These are phyloP conservation scores for Sordaria brevicollis DNA, from an alignment of 495 filamentous ascomycete species.

Conservation along the genomic window DNA sequence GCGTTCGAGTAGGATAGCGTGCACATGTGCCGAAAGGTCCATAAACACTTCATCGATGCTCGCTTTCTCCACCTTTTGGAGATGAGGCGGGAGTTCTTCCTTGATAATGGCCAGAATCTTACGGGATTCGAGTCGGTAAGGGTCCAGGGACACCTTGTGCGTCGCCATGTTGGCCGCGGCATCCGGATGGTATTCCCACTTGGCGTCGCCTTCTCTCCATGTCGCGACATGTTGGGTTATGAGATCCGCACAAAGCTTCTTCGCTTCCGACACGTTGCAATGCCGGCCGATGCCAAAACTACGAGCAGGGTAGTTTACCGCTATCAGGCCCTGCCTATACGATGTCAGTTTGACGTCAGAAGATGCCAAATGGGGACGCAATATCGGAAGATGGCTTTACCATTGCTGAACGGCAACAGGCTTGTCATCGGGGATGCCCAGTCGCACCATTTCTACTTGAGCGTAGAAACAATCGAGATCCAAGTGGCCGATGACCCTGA, in stretches of 20 bases:
- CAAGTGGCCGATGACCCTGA: constrained; percentile 82
- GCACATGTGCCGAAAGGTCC: constrained; percentile 76
- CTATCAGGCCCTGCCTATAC: constrained; percentile 66
- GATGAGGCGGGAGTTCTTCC: constrained; percentile 48
- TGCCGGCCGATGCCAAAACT: constrained; percentile 67
- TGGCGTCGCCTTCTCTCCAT: constrained; percentile 82
- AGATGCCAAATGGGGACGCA: neutral
- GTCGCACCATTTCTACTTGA: constrained; percentile 85
- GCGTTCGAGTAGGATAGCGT: constrained; percentile 60
- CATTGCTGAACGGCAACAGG: constrained; percentile 91
- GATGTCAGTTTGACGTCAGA: neutral
- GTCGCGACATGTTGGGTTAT: constrained; percentile 90
- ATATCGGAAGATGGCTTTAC: constrained; percentile 24
- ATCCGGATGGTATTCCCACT: constrained; percentile 86
- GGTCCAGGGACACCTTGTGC: constrained; percentile 89
- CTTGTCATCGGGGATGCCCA: constrained; percentile 59
- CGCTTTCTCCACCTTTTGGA: constrained; percentile 81
- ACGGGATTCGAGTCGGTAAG: constrained; percentile 76
- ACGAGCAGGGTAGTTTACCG: constrained; percentile 89
- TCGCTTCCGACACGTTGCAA: constrained; percentile 69
- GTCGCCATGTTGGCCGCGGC: constrained; percentile 63
- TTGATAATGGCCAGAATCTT: constrained; percentile 78
- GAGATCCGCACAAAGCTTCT: constrained; percentile 75
- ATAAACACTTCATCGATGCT: constrained; percentile 86
- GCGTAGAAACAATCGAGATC: constrained; percentile 98